Evolutionary conservation across 2,329 filamentous ascomycete genomes (phyloP), one percentile per base, ranked within the genome.

Genomic region (Curvularia lunata): DNA sequence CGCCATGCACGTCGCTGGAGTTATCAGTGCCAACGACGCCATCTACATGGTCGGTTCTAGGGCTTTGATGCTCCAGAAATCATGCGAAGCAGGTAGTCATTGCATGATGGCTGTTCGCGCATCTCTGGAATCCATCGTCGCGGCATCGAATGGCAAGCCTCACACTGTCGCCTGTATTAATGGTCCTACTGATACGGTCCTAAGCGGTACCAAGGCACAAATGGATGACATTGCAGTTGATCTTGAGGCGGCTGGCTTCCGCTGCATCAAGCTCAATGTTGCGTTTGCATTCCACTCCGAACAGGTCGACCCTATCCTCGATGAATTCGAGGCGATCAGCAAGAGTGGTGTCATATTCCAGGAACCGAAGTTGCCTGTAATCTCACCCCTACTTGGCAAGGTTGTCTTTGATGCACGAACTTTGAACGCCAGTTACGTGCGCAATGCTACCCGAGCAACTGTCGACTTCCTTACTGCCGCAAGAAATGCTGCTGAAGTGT

Each of bases 221-320:
- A 59, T 69, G 23, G 49, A 61, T 10, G 52, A 47, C 9, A 21
- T 62, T 23, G n/a, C 49, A 5, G 42, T 47, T 4, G 18, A 37
- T 9, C 54, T 67, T 5, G 48, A 61, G 18, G 40, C 27, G 2
- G 54, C 54, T 2, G 56, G 53, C 0, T 46, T 57, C 25, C 57
- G 58, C 18, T 63, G 47, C n/a, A 61, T 52, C 32, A 62, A 49
- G 13, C 59, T 70, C 5, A 48, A 62, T 30, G 55, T 70, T 0
- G 50, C 66, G 0, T 68, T 61, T 51, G 69, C 67, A 2, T 72
- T 66, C 49, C 67, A 72, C 49, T 66, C 67, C 10, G 53, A 50
- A 10, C 69, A 72, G 40, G 55, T 81, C 32, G 77, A 82, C 8
- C 76, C 79, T 5, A 79, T 83, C 3, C 67, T 83, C 3, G 73